Evolutionary conservation across 306 rosid genomes (phyloP), one percentile per base, ranked within the genome.

Genomic region (Cicer arietinum): DNA sequence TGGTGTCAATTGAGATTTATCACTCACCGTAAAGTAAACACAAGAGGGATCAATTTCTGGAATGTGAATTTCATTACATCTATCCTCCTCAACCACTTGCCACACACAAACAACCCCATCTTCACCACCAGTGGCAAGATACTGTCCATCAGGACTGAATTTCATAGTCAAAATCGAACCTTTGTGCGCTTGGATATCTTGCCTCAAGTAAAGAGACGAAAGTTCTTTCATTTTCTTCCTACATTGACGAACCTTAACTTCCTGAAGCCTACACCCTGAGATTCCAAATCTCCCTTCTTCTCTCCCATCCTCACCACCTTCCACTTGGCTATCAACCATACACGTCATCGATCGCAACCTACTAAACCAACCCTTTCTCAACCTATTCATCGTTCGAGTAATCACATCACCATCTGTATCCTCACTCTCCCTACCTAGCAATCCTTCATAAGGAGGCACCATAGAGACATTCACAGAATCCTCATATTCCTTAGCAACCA

Each of bases 61-160:
- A 66, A 87, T 85, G 89, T 91, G 95, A 46, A 82, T 46, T 79
- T 89, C 96, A 75, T 90, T 83, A 22, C 91, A 82, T 43, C 97
- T 90, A 77, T 92, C 96, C 69, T 86, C 91, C 82, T 89, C 93
- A 68, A 90, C 89, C 82, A 95, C 99, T 82, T 86, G 91, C 99
- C 99, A 95, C 69, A 90, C 42, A 39, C 92, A 88, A 56, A 95
- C 92, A 80, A 92, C 81, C 60, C 97, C 86, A 77, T 95, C 99
- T 73, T 88, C 88, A 52, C 99, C 98, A 9, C 90, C 99, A 81
- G 93, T 95, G 41, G 97, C 99, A 47, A 95, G 90, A 82, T 86
- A 92, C 81, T 84, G 90, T n/a, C 99, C 99, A 71, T 89, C 96
- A 42, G 96, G 96, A 78, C 99, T 95, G 60, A 95, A 95, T 68